Base-by-base conservation (phyloP, 2,329 filamentous ascomycete species). In the Monosporascus sp. region DNA sequence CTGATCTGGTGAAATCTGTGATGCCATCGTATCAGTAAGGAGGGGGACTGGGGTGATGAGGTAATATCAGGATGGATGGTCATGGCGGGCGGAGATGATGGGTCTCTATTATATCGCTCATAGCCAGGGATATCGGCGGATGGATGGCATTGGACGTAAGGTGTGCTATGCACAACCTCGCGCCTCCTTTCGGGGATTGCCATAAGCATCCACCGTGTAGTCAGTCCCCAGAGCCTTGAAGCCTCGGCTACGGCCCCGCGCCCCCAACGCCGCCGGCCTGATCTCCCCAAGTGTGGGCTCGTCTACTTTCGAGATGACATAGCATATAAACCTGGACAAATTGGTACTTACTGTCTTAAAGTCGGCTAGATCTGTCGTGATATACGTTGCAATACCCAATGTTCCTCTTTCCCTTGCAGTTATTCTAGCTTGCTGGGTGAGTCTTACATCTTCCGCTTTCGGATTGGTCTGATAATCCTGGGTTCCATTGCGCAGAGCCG, bases 1-100 rank as follows among this genome's bases (percentile, higher is more conserved):
- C 41, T 50, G 53, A 46, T 57, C 49, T 51, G 45, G 58, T 35
- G 49, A 53, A 57, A 55, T 48, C 61, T 66, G 64, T 52, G 60
- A 60, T 18, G 59, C 51, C 65, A 67, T 67, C 18, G 38, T 62
- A 58, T 66, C 54, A 62, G 60, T 53, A 36, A 51, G 27, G 31
- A 46, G 11, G 4, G 14, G 24, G 22, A 22, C 7, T 25, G 4
- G 11, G n/a, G 22, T 46, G 15, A 18, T 31, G 43, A 2, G 15
- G n/a, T 17, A 46, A 27, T 17, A 9, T 46, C 11, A n/a, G 14
- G 22, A 17, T 24, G 39, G 11, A 24, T 24, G 11, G 22, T 31
- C n/a, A 27, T 46, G 24, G 22, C 22, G 43, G 7, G n/a, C 25
- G 11, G 24, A 27, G 24, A n/a, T 22, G 17, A 27, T 27, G 22